phyloP scores from a whole-genome alignment of 345 rosid species.

The Sonneratia caseolaris region DNA sequence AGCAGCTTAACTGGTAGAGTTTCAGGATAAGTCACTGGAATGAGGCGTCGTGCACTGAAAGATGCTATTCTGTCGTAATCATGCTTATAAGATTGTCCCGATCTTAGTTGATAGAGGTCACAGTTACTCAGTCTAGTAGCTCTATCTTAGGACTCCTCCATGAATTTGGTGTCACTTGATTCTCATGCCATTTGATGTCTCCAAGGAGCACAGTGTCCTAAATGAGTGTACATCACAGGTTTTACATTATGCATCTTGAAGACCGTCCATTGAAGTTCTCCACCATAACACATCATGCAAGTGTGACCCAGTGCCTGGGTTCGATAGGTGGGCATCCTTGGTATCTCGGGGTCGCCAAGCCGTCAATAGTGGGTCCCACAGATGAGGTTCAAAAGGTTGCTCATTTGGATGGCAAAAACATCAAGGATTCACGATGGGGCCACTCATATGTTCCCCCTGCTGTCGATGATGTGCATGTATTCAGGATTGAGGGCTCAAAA shows the following conservation, averaged over 20 bases:
- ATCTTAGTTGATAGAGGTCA: background rate
- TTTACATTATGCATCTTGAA: constrained; percentile 48
- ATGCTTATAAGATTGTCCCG: background rate
- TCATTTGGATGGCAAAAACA: background rate
- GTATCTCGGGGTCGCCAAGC: constrained; percentile 78
- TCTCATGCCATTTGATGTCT: background rate
- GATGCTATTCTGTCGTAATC: no score
- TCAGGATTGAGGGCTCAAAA: constrained; percentile 56
- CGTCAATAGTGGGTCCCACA: constrained; percentile 31
- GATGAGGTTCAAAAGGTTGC: constrained; percentile 6
- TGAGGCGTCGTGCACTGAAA: no score
- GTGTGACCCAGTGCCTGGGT: constrained; percentile 85
- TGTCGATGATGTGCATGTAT: constrained; percentile 45
- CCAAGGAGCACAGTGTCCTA: background rate
- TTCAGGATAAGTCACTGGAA: no score
- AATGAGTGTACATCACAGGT: constrained; percentile 20
- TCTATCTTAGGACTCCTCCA: background rate
- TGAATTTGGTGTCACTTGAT: background rate
- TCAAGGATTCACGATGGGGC: constrained; percentile 33
- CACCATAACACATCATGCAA: constrained; percentile 65
- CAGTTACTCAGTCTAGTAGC: background rate
- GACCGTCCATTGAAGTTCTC: constrained; percentile 36
- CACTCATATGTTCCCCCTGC: constrained; percentile 57
- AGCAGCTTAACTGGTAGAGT: no score
- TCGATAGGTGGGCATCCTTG: constrained; percentile 61